These are phyloP conservation scores for Umbilicus rupestris DNA, from an alignment of 164 flowering plant species.

Conservation along the genomic window DNA sequence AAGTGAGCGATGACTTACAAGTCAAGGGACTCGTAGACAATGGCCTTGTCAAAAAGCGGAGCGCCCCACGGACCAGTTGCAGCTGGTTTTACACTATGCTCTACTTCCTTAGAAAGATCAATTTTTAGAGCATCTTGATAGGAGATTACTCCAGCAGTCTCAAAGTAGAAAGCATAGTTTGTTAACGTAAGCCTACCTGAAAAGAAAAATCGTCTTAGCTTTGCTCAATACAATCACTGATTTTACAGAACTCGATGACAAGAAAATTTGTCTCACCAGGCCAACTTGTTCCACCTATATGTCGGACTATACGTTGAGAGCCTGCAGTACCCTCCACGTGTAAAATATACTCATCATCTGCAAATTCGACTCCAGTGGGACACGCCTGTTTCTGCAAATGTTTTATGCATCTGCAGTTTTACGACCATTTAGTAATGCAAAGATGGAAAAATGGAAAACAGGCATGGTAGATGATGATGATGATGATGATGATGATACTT, in stretches of 20 bases:
- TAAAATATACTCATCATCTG: constrained; percentile 72
- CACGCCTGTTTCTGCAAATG: constrained; percentile 56
- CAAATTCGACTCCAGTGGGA: constrained; percentile 55
- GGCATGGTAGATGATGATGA: neutral
- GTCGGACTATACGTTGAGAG: constrained; percentile 78
- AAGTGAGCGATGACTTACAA: constrained; percentile 38
- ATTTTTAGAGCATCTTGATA: constrained; percentile 77
- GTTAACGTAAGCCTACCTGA: constrained; percentile 85
- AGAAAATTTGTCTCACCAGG: constrained; percentile 67
- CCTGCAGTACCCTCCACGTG: constrained; percentile 86
- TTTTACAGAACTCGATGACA: neutral
- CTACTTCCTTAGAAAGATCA: constrained; percentile 51
- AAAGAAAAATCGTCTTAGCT: constrained; percentile 1
- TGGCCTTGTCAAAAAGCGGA: constrained; percentile 85
- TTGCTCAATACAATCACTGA: too few species aligned
- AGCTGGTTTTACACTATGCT: constrained; percentile 48
- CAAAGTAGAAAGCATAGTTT: constrained; percentile 88
- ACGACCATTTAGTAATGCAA: neutral
- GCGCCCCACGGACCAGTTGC: constrained; percentile 99
- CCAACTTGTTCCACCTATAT: constrained; percentile 84
- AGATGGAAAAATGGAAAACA: neutral
- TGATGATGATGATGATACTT: too few species aligned
- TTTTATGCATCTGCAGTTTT: constrained; percentile 46
- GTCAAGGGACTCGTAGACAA: constrained; percentile 58
- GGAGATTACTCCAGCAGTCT: constrained; percentile 57